phyloP scores from a whole-genome alignment of 345 rosid species.

The Citrus hindsii region DNA sequence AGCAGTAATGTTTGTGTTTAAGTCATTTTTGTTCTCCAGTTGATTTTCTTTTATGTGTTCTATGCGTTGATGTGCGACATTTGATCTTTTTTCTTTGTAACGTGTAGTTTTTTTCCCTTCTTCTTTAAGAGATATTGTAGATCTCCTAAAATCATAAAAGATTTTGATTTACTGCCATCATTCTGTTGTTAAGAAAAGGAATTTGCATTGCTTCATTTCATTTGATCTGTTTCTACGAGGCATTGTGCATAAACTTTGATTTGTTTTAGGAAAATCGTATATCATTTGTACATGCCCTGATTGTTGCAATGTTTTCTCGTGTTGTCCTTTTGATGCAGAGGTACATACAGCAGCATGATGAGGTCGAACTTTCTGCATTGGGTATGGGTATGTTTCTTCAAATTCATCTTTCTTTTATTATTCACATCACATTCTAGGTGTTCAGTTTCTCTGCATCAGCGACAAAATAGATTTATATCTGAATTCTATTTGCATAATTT shows the following conservation, averaged over 20 bases:
- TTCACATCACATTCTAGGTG: background rate
- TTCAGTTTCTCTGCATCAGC: background rate
- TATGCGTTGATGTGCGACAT: too few species aligned
- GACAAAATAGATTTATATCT: background rate
- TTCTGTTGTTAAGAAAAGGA: background rate
- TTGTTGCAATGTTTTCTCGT: background rate
- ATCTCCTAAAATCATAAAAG: background rate
- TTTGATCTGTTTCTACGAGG: background rate
- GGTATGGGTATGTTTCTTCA: conserved; percentile 71
- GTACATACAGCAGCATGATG: conserved; percentile 84
- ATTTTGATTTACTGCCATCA: background rate
- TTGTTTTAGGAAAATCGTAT: background rate
- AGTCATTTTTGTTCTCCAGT: background rate
- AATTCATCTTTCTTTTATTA: background rate
- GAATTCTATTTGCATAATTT: background rate
- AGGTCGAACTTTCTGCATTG: conserved; percentile 90
- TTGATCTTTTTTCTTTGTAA: too few species aligned
- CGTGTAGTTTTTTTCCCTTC: too few species aligned
- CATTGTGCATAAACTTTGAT: too few species aligned
- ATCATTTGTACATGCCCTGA: background rate
- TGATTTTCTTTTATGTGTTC: too few species aligned
- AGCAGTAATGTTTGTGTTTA: background rate
- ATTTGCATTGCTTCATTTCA: background rate
- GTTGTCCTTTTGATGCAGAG: conserved; percentile 43
- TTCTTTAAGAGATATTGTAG: too few species aligned